Evolutionary conservation across 1,284 basidiomycete species (phyloP).

Genomic region (Ustilago bromivora): DNA sequence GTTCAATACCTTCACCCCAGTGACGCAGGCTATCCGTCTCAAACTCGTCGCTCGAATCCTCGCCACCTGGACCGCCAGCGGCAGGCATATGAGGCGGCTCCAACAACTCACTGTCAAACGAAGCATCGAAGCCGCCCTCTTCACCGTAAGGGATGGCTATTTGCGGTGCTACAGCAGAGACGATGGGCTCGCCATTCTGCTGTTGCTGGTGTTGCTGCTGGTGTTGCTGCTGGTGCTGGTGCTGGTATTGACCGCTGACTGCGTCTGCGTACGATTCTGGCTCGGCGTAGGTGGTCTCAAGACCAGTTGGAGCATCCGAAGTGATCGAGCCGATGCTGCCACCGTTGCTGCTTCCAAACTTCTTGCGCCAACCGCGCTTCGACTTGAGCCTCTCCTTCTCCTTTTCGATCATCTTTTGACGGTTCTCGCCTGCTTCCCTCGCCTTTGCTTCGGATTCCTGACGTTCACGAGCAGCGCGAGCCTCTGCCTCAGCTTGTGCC

Average conservation of each 20-base stretch:
- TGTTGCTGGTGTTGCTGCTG: neutral
- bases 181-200: slow-evolving; percentile 23
- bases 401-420: slow-evolving; percentile 72
- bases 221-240: too few species aligned
- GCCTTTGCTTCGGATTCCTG: slow-evolving; percentile 75
- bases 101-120: slow-evolving; percentile 80
- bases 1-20: slow-evolving; percentile 77
- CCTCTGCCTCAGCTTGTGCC: slow-evolving; percentile 68
- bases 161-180: slow-evolving; percentile 38
- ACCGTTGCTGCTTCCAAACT: slow-evolving; percentile 68
- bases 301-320: slow-evolving; percentile 49
- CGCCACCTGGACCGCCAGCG: slow-evolving; percentile 66
- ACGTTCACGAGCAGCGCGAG: slow-evolving; percentile 71
- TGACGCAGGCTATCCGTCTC: slow-evolving; percentile 71
- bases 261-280: slow-evolving; percentile 28
- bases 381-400: slow-evolving; percentile 70
- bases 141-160: slow-evolving; percentile 64
- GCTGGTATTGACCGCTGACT: slow-evolving; percentile 10
- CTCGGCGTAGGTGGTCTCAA: slow-evolving; percentile 57
- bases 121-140: slow-evolving; percentile 74
- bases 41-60: slow-evolving; percentile 73
- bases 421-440: slow-evolving; percentile 63
- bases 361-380: slow-evolving; percentile 67
- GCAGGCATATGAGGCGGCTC: slow-evolving; percentile 76
- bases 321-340: slow-evolving; percentile 53